Evolutionary conservation across 2,329 filamentous ascomycete genomes (phyloP).

Genomic region (Pseudogymnoascus sp.): DNA sequence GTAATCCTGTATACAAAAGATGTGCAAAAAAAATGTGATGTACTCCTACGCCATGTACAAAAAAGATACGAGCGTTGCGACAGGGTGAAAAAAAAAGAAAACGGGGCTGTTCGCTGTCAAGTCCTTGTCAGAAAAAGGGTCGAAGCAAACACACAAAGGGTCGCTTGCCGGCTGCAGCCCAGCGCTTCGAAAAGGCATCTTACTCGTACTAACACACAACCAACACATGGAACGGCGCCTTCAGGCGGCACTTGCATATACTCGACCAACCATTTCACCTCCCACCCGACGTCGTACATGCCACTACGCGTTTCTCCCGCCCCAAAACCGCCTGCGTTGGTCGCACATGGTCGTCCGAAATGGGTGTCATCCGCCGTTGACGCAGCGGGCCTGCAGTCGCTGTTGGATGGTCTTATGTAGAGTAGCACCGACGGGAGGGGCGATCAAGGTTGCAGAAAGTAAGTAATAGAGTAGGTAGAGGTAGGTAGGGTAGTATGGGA

Average conservation of each 20-base stretch:
- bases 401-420: neutral
- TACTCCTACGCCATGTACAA: too few species aligned
- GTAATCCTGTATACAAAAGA: neutral
- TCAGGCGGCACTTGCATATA: neutral
- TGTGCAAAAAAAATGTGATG: neutral
- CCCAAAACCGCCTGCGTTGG: neutral
- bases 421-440: neutral
- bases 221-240: neutral
- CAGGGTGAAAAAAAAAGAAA: too few species aligned
- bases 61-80: too few species aligned
- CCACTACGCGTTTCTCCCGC: neutral
- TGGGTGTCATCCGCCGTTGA: neutral
- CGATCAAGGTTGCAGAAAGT: neutral
- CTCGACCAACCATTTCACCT: neutral
- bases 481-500: too few species aligned
- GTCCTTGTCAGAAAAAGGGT: neutral
- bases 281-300: neutral
- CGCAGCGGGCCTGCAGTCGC: neutral
- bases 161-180: neutral
- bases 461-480: neutral
- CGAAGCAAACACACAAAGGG: neutral
- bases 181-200: neutral
- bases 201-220: neutral
- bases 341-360: neutral
- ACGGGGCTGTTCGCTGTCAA: neutral